These are phyloP conservation scores for Astrothelium subdiscretum DNA, from an alignment of 495 filamentous ascomycete genomes.

Conservation along the genomic window DNA sequence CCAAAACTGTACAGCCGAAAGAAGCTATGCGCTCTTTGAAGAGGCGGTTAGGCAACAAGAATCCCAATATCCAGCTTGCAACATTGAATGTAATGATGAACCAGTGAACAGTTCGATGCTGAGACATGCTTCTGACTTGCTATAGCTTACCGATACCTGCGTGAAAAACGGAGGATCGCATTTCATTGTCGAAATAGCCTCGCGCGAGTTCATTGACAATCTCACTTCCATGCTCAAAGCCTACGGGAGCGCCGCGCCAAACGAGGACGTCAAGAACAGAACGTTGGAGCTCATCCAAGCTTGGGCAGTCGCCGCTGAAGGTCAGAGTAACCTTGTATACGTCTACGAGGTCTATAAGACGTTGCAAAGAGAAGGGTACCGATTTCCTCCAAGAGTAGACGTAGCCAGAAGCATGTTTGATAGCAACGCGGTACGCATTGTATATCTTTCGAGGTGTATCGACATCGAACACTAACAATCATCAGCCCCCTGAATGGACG, in stretches of 20 bases:
- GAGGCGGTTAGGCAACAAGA: slow-evolving; percentile 84
- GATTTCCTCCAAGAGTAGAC: slow-evolving; percentile 77
- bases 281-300: slow-evolving; percentile 87
- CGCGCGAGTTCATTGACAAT: slow-evolving; percentile 97
- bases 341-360: slow-evolving; percentile 75
- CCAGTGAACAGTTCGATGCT: neutral
- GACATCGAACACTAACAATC: neutral
- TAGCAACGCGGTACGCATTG: slow-evolving; percentile 71
- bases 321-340: slow-evolving; percentile 71
- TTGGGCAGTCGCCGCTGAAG: slow-evolving; percentile 86
- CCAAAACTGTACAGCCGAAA: slow-evolving; percentile 91
- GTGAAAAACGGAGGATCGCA: slow-evolving; percentile 98
- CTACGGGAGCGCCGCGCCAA: slow-evolving; percentile 61
- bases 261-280: slow-evolving; percentile 74
- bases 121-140: neutral
- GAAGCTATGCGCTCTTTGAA: slow-evolving; percentile 96
- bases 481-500: slow-evolving; percentile 91
- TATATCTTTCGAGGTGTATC: no score
- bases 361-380: slow-evolving; percentile 72
- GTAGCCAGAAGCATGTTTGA: slow-evolving; percentile 93
- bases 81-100: slow-evolving; percentile 60
- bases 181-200: slow-evolving; percentile 89
- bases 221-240: slow-evolving; percentile 78
- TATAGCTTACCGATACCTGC: slow-evolving; percentile 84
- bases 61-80: slow-evolving; percentile 89